Evolutionary conservation across 78 protist genomes (phyloP), one percentile per base, ranked within the genome.

Genomic region (Mastigamoeba balamuthi): DNA sequence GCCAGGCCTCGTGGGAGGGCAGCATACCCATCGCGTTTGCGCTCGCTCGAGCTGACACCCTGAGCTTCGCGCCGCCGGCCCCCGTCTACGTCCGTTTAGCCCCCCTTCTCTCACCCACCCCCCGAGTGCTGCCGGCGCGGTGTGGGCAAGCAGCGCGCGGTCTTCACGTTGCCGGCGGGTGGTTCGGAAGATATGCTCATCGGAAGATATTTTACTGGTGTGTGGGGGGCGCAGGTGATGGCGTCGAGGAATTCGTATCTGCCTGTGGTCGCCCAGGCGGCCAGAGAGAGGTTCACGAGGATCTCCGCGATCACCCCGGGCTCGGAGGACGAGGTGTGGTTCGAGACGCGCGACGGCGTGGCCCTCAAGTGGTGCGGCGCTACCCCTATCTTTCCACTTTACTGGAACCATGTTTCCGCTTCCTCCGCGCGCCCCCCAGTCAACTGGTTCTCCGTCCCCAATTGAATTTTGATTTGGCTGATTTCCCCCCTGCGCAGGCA

Each of bases 281-380:
- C 35, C 73, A 68, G n/a, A n/a, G n/a, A n/a, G n/a, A n/a, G n/a
- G n/a, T n/a, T n/a, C n/a, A n/a, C n/a, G n/a, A n/a, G n/a, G 10
- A 39, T 68, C 35, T 52, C 27, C 30, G 6, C 73, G 10, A 1
- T 7, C 6, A 28, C 4, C 5, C 8, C 40, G 10, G 73, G 28
- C 73, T 5, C 28, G 33, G 73, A 40, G 28, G 73, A 68, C 35
- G 52, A 68, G 23, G 39, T 68, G 43, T 68, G 73, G 73, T 40
- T 68, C 7, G 73, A 68, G 25, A 68, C 27, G 35, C 28, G 3
- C 35, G 73, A 68, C 43, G 28, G 63, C 53, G n/a, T n/a, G n/a
- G n/a, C 73, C 1, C 8, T 68, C 33, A 68, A 68, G 6, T 40
- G 63, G 73, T 66, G 27, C 1, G 41, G n/a, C n/a, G n/a, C n/a